Evolutionary conservation across 2,329 filamentous ascomycete species (phyloP).

Genomic region (Nemania abortiva): DNA sequence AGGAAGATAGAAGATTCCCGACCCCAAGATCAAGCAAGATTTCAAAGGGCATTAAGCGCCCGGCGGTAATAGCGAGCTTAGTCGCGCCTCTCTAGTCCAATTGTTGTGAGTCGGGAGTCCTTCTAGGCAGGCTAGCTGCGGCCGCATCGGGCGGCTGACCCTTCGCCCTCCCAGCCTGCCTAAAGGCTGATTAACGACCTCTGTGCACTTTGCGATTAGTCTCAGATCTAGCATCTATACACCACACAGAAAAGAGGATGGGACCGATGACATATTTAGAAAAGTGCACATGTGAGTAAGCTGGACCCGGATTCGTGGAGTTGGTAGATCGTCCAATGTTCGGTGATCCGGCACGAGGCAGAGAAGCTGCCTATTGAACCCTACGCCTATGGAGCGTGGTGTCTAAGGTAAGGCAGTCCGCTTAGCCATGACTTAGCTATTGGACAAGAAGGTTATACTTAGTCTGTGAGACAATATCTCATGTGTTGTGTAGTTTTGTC

Average conservation of each 20-base stretch:
- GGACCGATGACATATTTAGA: conserved; percentile 13
- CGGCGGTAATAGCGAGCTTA: neutral
- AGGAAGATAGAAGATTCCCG: neutral
- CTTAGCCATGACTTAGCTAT: neutral
- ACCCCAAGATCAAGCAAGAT: neutral
- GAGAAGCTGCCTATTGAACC: conserved; percentile 4
- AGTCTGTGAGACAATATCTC: neutral
- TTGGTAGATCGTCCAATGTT: neutral
- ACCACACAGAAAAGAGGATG: neutral
- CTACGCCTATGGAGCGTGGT: neutral
- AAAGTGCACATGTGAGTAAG: neutral
- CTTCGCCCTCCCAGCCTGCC: conserved; percentile 19
- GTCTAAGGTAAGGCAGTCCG: neutral
- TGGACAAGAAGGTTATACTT: neutral
- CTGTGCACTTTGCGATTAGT: conserved; percentile 9
- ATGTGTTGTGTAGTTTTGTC: conserved; percentile 1
- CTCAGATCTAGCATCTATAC: neutral
- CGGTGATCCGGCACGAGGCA: neutral
- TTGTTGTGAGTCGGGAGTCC: conserved; percentile 15
- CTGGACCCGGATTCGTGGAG: neutral
- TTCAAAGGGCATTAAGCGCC: conserved; percentile 11
- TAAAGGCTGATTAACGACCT: conserved; percentile 15
- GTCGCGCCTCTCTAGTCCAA: neutral
- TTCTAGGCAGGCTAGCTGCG: conserved; percentile 20
- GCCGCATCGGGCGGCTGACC: conserved; percentile 25